Percentiles rank a stretch among this genome's conserved stretches.
Evolutionary conservation across 2,329 filamentous ascomycete genomes (phyloP).

Genomic region (Alternaria sp.): DNA sequence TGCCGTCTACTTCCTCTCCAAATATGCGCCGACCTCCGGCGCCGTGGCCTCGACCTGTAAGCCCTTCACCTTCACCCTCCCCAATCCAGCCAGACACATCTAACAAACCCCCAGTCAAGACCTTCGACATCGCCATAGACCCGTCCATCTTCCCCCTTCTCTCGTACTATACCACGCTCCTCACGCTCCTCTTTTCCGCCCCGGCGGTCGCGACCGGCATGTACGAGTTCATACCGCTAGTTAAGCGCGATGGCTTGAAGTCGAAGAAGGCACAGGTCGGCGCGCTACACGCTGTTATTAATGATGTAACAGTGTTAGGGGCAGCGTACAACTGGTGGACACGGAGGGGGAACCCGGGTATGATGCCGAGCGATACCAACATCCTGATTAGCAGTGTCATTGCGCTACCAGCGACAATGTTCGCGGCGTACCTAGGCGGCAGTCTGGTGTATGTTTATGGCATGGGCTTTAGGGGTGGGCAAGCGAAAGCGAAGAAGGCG

Average conservation of each 20-base stretch:
- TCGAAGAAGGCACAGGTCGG: constrained; percentile 52
- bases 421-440: constrained; percentile 54
- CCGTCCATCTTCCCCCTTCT: constrained; percentile 48
- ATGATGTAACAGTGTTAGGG: constrained; percentile 50
- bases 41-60: constrained; percentile 38
- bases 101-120: constrained; percentile 28
- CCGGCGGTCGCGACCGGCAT: constrained; percentile 44
- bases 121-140: constrained; percentile 32
- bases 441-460: constrained; percentile 55
- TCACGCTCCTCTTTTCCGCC: constrained; percentile 45
- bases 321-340: constrained; percentile 55
- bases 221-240: constrained; percentile 50
- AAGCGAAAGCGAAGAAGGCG: constrained; percentile 35
- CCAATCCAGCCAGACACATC: not conserved
- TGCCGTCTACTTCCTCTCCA: constrained; percentile 44
- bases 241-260: constrained; percentile 52
- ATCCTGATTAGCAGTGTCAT: constrained; percentile 47
- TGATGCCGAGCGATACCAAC: constrained; percentile 47
- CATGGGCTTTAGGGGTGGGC: constrained; percentile 49
- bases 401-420: constrained; percentile 44
- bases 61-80: not conserved
- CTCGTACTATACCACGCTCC: constrained; percentile 54
- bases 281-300: constrained; percentile 52
- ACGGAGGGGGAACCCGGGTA: constrained; percentile 39
- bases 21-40: constrained; percentile 42